Percentiles rank a stretch among this genome's conserved stretches.
Evolutionary conservation across 352 stramenopile genomes (phyloP).

Genomic region (Phytophthora palmivora): DNA sequence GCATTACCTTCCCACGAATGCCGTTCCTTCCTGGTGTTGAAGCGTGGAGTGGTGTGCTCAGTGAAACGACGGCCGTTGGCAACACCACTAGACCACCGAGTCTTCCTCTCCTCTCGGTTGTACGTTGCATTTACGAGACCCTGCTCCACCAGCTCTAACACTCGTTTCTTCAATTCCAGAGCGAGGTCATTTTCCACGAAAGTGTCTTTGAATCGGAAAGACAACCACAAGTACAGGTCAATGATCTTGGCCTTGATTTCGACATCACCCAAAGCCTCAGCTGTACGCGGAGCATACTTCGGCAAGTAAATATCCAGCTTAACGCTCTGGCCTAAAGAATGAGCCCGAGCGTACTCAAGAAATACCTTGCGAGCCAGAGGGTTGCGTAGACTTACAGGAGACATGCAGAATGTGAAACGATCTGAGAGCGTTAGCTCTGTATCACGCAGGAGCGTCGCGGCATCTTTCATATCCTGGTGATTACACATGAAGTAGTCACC

Average conservation of each 20-base stretch:
- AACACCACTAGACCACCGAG: slow-evolving; percentile 35
- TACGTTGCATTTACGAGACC: slow-evolving; percentile 84
- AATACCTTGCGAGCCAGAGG: slow-evolving; percentile 80
- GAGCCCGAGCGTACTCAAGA: slow-evolving; percentile 84
- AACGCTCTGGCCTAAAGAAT: slow-evolving; percentile 73
- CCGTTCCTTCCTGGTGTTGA: too few species aligned
- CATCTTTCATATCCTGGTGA: slow-evolving; percentile 82
- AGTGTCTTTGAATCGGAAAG: slow-evolving; percentile 89
- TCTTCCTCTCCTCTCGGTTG: slow-evolving; percentile 60
- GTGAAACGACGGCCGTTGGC: slow-evolving; percentile 25
- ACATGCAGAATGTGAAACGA: slow-evolving; percentile 91
- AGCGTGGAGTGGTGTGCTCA: too few species aligned
- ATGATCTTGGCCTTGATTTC: slow-evolving; percentile 94
- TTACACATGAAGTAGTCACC: slow-evolving; percentile 95
- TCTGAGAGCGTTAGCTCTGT: slow-evolving; percentile 79
- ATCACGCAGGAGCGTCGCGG: slow-evolving; percentile 63
- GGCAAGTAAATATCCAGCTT: slow-evolving; percentile 86
- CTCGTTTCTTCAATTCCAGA: slow-evolving; percentile 65
- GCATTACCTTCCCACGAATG: too few species aligned
- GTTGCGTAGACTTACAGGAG: slow-evolving; percentile 85
- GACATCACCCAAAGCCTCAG: slow-evolving; percentile 87
- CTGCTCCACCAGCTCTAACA: slow-evolving; percentile 75
- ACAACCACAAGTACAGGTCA: slow-evolving; percentile 95
- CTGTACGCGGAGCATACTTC: slow-evolving; percentile 70
- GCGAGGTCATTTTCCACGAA: slow-evolving; percentile 81